Conservation (phyloP, 2,329 filamentous ascomycete genomes). For the Colletotrichum sp. region DNA sequence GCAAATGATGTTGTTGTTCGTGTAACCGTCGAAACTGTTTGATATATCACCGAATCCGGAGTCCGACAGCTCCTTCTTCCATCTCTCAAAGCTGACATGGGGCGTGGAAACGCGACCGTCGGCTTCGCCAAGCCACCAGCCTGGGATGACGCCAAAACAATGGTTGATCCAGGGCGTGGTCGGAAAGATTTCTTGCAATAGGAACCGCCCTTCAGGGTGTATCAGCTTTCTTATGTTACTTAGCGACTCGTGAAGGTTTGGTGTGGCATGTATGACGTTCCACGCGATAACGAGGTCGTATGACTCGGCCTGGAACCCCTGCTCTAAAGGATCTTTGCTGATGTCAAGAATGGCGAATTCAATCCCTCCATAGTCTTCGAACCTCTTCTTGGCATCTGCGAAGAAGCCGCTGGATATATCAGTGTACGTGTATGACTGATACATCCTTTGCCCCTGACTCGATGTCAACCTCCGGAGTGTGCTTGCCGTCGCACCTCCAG, state of each 20-base stretch:
- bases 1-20: not conserved
- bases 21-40: not conserved
- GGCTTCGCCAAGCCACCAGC: conserved; percentile 39
- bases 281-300: conserved; percentile 45
- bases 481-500: not conserved
- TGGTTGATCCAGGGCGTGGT: conserved; percentile 28
- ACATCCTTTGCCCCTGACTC: not conserved
- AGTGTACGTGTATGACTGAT: conserved; percentile 30
- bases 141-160: conserved; percentile 31
- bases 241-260: not conserved
- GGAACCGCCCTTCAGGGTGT: not conserved
- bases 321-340: conserved; percentile 29
- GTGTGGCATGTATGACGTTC: conserved; percentile 43
- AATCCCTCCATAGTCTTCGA: conserved; percentile 24
- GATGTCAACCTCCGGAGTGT: not conserved
- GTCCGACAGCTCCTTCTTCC: conserved; percentile 28
- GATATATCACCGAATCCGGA: conserved; percentile 28
- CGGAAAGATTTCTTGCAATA: conserved; percentile 32
- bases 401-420: conserved; percentile 33
- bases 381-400: conserved; percentile 27
- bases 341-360: conserved; percentile 31
- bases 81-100: conserved; percentile 24
- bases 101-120: conserved; percentile 31
- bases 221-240: conserved; percentile 2
- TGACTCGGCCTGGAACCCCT: not conserved